A percentile compares a stretch with the other conserved stretches of the same genome.
Conservation (phyloP, 305 asterid species). For the Fraxinus albicans region DNA sequence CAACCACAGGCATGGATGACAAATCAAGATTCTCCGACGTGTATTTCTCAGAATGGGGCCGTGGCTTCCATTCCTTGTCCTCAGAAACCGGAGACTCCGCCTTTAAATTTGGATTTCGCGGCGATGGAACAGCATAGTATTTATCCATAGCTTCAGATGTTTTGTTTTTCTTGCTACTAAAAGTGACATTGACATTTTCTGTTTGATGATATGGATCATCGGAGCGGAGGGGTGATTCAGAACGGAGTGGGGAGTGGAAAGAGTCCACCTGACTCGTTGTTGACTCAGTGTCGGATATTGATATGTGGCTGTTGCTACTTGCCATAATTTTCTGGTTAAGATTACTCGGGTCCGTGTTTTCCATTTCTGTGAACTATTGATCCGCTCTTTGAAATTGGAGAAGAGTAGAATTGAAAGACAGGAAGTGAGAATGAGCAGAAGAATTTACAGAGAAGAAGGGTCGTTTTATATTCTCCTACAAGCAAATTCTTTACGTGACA, state of each 20-base stretch:
- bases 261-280: conserved; percentile 62
- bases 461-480: background rate
- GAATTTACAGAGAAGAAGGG: background rate
- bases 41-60: conserved; percentile 42
- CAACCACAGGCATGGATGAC: background rate
- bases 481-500: background rate
- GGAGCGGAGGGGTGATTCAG: conserved; percentile 59
- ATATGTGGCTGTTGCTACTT: conserved; percentile 58
- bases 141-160: conserved; percentile 43
- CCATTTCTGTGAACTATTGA: conserved; percentile 30
- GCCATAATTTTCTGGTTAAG: conserved; percentile 29
- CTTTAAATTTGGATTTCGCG: conserved; percentile 40
- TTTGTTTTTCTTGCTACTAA: conserved; percentile 30
- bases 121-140: conserved; percentile 35
- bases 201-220: conserved; percentile 51
- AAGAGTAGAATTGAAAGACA: background rate
- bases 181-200: conserved; percentile 18
- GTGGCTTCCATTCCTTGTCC: conserved; percentile 32
- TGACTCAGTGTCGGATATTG: conserved; percentile 85
- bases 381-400: background rate
- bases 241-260: conserved; percentile 74
- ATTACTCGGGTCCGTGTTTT: conserved; percentile 35
- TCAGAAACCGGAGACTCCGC: conserved; percentile 40
- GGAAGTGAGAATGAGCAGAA: background rate
- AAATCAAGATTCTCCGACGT: conserved; percentile 26